Percentiles rank a stretch among this genome's conserved stretches.
Conservation (phyloP, 2,329 filamentous ascomycete genomes). For the Hyphodiscus sp. region DNA sequence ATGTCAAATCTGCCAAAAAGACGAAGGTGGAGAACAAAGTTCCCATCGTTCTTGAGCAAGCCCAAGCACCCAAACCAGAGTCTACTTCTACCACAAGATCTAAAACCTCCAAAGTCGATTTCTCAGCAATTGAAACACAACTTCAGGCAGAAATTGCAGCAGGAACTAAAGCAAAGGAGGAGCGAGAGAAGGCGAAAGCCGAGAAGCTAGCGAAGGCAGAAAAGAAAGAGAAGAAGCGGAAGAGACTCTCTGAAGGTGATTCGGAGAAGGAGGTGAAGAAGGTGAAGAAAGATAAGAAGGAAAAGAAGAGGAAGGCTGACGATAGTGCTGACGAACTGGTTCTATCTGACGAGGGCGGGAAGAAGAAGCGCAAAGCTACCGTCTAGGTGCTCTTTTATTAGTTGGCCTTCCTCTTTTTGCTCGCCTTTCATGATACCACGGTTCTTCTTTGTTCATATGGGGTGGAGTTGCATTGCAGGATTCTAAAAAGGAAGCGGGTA, state of each 20-base stretch:
- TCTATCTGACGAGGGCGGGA: neutral
- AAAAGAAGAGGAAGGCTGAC: constrained; percentile 27
- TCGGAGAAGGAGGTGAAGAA: constrained; percentile 8
- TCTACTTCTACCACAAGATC: neutral
- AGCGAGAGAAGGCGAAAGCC: constrained; percentile 8
- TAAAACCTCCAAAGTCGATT: constrained; percentile 12
- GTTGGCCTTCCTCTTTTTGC: neutral
- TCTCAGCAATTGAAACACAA: constrained; percentile 16
- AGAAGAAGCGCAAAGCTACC: neutral
- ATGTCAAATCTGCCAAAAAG: constrained; percentile 40
- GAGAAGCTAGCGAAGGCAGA: constrained; percentile 8
- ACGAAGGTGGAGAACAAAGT: constrained; percentile 44
- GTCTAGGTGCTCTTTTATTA: neutral
- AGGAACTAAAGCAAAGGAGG: constrained; percentile 11
- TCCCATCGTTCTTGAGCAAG: neutral
- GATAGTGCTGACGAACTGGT: constrained; percentile 3
- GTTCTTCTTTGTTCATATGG: neutral
- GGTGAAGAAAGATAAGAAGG: constrained; percentile 27
- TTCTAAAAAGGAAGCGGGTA: neutral
- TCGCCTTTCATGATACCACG: neutral
- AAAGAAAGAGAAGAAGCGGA: constrained; percentile 13
- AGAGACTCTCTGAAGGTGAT: constrained; percentile 1
- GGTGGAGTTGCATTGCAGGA: neutral
- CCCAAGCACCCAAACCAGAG: neutral
- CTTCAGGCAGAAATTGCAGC: constrained; percentile 21